phyloP scores from a whole-genome alignment of 805 yeast species.

The Starmerella apis region DNA sequence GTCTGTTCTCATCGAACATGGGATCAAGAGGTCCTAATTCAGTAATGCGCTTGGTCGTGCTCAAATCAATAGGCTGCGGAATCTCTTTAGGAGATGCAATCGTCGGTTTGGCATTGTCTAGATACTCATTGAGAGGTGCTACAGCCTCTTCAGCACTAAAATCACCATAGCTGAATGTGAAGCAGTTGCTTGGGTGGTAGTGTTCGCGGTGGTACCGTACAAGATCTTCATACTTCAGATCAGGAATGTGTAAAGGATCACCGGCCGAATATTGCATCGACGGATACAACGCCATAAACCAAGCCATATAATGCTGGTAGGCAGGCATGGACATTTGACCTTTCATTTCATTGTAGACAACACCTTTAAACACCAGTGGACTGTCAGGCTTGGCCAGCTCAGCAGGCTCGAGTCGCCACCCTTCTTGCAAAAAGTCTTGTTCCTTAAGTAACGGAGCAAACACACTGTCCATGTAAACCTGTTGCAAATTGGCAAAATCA shows the following conservation, averaged over 20 bases:
- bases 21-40: conserved; percentile 77
- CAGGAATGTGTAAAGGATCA: conserved; percentile 73
- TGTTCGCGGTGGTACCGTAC: conserved; percentile 60
- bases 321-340: conserved; percentile 88
- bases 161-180: conserved; percentile 79
- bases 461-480: conserved; percentile 80
- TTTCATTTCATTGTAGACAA: conserved; percentile 96
- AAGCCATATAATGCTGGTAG: conserved; percentile 73
- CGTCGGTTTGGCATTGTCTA: conserved; percentile 12
- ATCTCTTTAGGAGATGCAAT: conserved; percentile 8
- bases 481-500: conserved; percentile 75
- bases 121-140: conserved; percentile 21
- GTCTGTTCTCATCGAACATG: conserved; percentile 52
- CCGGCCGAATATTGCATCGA: conserved; percentile 87
- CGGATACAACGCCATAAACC: conserved; percentile 74
- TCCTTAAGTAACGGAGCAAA: conserved; percentile 66
- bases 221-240: conserved; percentile 62
- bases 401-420: conserved; percentile 85
- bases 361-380: conserved; percentile 78
- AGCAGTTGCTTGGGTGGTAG: conserved; percentile 86
- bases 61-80: conserved; percentile 40
- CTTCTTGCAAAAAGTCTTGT: conserved; percentile 87
- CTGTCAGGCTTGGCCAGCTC: conserved; percentile 34
- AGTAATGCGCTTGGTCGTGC: conserved; percentile 31
- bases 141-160: conserved; percentile 31